These are phyloP conservation scores for Coemansia sp. DNA, from an alignment of 192 early-diverging fungal species.

Conservation along the genomic window DNA sequence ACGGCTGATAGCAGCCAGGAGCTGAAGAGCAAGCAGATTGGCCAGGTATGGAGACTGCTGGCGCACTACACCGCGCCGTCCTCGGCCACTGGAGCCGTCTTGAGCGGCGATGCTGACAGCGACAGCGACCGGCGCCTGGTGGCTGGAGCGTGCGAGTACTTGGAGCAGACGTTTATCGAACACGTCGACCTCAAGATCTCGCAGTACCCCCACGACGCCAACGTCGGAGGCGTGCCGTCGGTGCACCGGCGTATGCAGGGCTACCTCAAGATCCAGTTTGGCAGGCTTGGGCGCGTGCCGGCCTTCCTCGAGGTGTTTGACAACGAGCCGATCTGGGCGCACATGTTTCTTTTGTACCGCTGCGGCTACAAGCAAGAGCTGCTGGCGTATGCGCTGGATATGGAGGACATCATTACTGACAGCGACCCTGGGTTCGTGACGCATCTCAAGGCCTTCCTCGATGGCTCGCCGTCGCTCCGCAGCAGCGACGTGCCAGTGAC, in stretches of 20 bases:
- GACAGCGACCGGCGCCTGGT: neutral
- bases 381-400: conserved; percentile 63
- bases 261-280: conserved; percentile 72
- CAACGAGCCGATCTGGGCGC: conserved; percentile 81
- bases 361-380: conserved; percentile 73
- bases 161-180: conserved; percentile 60
- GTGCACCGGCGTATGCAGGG: conserved; percentile 71
- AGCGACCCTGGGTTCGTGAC: conserved; percentile 71
- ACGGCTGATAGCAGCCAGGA: conserved; percentile 37
- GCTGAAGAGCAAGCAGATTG: conserved; percentile 52
- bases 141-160: conserved; percentile 34
- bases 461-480: conserved; percentile 44
- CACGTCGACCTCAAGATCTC: conserved; percentile 59
- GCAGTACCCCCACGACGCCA: conserved; percentile 65
- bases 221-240: conserved; percentile 83
- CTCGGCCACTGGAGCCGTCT: neutral
- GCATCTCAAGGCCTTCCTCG: conserved; percentile 71
- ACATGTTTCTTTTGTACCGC: conserved; percentile 83
- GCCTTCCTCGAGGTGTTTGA: conserved; percentile 52
- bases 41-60: conserved; percentile 42
- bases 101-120: neutral
- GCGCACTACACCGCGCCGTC: conserved; percentile 6
- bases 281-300: conserved; percentile 57
- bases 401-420: conserved; percentile 60
- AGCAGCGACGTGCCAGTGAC: conserved; percentile 48